Evolutionary conservation across 2,329 filamentous ascomycete genomes (phyloP).

Genomic region (Fusarium musae): DNA sequence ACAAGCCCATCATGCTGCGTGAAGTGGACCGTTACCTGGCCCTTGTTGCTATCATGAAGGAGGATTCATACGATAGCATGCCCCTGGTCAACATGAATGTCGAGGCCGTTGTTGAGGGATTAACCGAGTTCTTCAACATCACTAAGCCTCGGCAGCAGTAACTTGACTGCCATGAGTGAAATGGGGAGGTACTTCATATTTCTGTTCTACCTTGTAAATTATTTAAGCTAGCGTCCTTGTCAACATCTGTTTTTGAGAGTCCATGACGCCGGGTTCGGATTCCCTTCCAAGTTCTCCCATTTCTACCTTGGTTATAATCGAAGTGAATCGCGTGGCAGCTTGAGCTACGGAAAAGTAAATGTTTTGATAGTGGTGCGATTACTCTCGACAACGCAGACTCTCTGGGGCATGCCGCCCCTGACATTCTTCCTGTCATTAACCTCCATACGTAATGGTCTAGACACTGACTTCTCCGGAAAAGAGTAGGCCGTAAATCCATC

Average conservation of each 20-base stretch:
- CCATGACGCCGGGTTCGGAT: background rate
- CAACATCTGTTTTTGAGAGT: conserved; percentile 17
- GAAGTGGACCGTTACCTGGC: conserved; percentile 81
- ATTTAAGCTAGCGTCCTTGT: conserved; percentile 36
- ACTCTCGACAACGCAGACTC: conserved; percentile 62
- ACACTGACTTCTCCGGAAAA: conserved; percentile 44
- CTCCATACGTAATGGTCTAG: conserved; percentile 62
- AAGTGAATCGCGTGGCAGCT: background rate
- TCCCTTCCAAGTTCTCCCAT: background rate
- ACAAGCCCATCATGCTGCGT: conserved; percentile 73
- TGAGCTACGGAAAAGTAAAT: conserved; percentile 52
- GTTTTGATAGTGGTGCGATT: conserved; percentile 61
- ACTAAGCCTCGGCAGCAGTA: conserved; percentile 66
- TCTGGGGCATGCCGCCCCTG: conserved; percentile 59
- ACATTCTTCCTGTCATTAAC: conserved; percentile 57
- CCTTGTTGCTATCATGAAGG: conserved; percentile 87
- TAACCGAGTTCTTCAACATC: conserved; percentile 82
- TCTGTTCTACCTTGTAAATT: conserved; percentile 34
- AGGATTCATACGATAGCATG: conserved; percentile 85
- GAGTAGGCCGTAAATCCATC: conserved; percentile 36
- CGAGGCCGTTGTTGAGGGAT: conserved; percentile 80
- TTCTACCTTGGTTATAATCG: background rate
- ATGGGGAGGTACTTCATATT: background rate
- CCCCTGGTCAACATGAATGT: conserved; percentile 89
- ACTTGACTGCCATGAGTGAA: background rate